Percentiles rank a stretch among this genome's conserved stretches.
These are phyloP conservation scores for Epichloe gansuensis DNA, from an alignment of 2,329 filamentous ascomycete genomes.

Conservation along the genomic window DNA sequence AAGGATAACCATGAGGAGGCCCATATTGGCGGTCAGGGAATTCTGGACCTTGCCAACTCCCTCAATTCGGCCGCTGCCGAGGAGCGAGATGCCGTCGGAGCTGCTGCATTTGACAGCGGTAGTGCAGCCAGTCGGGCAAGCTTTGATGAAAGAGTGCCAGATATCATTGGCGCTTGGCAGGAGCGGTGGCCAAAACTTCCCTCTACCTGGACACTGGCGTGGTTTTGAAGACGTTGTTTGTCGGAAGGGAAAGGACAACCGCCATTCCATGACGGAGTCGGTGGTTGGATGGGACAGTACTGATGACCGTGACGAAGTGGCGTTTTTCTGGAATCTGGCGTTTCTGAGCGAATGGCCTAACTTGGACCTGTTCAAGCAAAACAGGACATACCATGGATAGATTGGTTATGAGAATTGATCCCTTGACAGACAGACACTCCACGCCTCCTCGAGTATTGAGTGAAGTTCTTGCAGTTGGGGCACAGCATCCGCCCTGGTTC, in stretches of 20 bases:
- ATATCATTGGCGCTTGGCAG: slow-evolving; percentile 86
- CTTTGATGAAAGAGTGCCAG: slow-evolving; percentile 88
- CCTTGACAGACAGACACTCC: no score
- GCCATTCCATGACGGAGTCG: no score
- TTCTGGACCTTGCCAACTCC: slow-evolving; percentile 77
- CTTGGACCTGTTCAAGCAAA: no score
- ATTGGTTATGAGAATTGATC: no score
- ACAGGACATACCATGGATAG: no score
- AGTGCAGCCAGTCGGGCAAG: slow-evolving; percentile 53
- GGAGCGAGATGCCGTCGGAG: slow-evolving; percentile 56
- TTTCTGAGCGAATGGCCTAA: no score
- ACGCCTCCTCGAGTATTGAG: no score
- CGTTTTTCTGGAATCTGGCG: no score
- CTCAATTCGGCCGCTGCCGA: slow-evolving; percentile 70
- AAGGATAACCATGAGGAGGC: slow-evolving; percentile 98
- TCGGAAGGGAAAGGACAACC: not conserved
- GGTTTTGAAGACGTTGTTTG: slow-evolving; percentile 50
- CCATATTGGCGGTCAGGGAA: slow-evolving; percentile 76
- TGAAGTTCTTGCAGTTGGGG: no score
- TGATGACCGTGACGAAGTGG: no score
- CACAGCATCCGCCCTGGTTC: no score
- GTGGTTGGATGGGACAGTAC: no score
- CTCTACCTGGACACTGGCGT: slow-evolving; percentile 85
- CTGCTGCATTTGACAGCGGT: slow-evolving; percentile 55
- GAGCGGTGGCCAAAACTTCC: slow-evolving; percentile 87